Percentiles rank a stretch among this genome's conserved stretches.
phyloP scores from a whole-genome alignment of 495 filamentous ascomycete species.

The Aspergillus bridgeri region DNA sequence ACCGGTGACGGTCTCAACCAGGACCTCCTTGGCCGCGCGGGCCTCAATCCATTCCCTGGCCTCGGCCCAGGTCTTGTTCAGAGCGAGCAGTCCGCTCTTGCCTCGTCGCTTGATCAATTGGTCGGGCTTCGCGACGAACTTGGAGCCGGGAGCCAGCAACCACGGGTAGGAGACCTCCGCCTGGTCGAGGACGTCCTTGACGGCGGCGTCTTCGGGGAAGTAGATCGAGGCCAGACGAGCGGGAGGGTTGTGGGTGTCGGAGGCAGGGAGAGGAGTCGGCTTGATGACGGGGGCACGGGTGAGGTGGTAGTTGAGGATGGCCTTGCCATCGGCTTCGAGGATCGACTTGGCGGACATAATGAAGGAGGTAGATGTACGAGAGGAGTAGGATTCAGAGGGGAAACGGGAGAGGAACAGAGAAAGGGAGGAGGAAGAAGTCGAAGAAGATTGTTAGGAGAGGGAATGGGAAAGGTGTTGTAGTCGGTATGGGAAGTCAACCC shows the following conservation, averaged over 20 bases:
- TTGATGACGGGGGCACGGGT: constrained; percentile 97
- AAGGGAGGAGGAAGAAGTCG: neutral
- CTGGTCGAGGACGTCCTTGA: constrained; percentile 85
- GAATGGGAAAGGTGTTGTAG: constrained; percentile 22
- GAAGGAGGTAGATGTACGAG: constrained; percentile 8
- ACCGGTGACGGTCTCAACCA: constrained; percentile 89
- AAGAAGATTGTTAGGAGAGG: constrained; percentile 12
- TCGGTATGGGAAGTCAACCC: constrained; percentile 21
- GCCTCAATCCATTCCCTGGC: constrained; percentile 89
- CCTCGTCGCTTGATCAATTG: constrained; percentile 99
- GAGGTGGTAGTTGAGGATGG: constrained; percentile 99
- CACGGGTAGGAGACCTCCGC: constrained; percentile 94
- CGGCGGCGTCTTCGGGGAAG: constrained; percentile 84
- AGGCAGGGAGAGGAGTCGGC: constrained; percentile 84
- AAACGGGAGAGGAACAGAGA: constrained; percentile 11
- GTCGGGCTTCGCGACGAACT: constrained; percentile 99
- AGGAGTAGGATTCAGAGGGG: constrained; percentile 11
- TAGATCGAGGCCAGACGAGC: constrained; percentile 85
- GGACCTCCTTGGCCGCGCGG: constrained; percentile 83
- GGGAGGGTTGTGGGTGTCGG: constrained; percentile 86
- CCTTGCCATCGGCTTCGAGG: constrained; percentile 99
- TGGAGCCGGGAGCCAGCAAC: constrained; percentile 75
- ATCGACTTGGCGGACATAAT: constrained; percentile 98
- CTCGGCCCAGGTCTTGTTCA: constrained; percentile 97
- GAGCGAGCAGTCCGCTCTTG: constrained; percentile 92